Evolutionary conservation across 2,329 filamentous ascomycete species (phyloP).

Genomic region (Fusarium brevicatenulatum): DNA sequence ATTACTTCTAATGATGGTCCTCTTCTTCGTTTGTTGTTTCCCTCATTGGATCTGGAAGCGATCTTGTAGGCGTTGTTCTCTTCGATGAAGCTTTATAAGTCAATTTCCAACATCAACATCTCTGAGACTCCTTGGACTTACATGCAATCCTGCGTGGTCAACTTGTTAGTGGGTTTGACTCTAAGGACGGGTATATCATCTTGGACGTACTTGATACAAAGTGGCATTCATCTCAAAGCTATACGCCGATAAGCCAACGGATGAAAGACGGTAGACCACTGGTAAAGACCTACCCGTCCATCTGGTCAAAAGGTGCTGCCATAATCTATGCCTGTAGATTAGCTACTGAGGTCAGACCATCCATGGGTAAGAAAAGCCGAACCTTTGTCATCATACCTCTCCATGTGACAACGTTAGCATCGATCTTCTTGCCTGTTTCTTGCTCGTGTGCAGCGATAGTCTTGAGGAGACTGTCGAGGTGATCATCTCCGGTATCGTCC

Average conservation of each 20-base stretch:
- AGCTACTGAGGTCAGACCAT: background rate
- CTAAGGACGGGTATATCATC: background rate
- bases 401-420: conserved; percentile 90
- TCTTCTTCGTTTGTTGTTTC: conserved; percentile 45
- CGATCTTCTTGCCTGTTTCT: conserved; percentile 71
- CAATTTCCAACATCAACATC: background rate
- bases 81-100: conserved; percentile 81
- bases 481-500: conserved; percentile 85
- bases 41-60: conserved; percentile 67
- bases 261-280: background rate
- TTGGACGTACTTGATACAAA: conserved; percentile 78
- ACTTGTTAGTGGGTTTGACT: conserved; percentile 16
- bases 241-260: conserved; percentile 31
- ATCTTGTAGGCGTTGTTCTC: conserved; percentile 84
- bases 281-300: conserved; percentile 71
- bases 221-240: conserved; percentile 98
- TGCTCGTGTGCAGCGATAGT: conserved; percentile 80
- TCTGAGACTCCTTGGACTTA: conserved; percentile 47
- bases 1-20: conserved; percentile 78
- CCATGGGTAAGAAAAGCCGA: conserved; percentile 24
- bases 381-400: conserved; percentile 99
- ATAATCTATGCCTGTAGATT: conserved; percentile 74
- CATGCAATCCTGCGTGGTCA: conserved; percentile 61
- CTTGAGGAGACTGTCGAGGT: conserved; percentile 84
- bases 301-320: conserved; percentile 81